These are phyloP conservation scores for Paramecium caudatum DNA, from an alignment of 73 alveolate species.

Conservation along the genomic window DNA sequence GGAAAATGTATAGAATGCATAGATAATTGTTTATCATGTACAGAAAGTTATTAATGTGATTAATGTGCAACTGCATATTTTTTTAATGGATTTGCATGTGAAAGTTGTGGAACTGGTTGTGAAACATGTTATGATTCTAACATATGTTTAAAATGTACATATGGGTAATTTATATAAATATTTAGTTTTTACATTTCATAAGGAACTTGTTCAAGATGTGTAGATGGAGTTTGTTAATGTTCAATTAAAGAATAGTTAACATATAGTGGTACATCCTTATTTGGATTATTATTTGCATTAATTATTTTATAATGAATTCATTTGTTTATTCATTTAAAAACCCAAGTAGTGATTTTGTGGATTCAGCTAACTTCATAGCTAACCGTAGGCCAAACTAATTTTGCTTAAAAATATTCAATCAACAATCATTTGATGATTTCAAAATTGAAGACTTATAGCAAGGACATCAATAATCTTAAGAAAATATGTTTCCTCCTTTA, in stretches of 20 bases:
- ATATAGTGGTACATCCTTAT: too few species aligned
- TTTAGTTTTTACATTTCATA: conserved; percentile 22
- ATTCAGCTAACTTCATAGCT: not conserved
- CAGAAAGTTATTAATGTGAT: not conserved
- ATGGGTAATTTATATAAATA: conserved; percentile 21
- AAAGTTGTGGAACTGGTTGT: conserved; percentile 56
- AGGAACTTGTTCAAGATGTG: conserved; percentile 33
- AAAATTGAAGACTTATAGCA: not conserved
- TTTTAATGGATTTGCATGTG: conserved; percentile 49
- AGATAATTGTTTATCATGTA: not conserved
- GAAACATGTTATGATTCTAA: conserved; percentile 43
- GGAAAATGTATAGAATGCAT: not conserved
- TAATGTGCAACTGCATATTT: conserved; percentile 40
- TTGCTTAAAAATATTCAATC: not conserved
- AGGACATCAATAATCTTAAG: conserved; percentile 4
- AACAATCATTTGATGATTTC: conserved; percentile 1
- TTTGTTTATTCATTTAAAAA: conserved; percentile 12
- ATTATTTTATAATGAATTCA: conserved; percentile 20
- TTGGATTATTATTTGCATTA: too few species aligned
- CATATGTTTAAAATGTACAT: conserved; percentile 47
- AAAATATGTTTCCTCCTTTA: not conserved
- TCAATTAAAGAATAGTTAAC: conserved; percentile 12
- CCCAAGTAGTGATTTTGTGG: conserved; percentile 41
- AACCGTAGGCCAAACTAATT: conserved; percentile 20
- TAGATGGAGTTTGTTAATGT: conserved; percentile 57